Percentiles rank a stretch among this genome's conserved stretches.
phyloP scores from a whole-genome alignment of 495 filamentous ascomycete species.

The Astrothelium subdiscretum region DNA sequence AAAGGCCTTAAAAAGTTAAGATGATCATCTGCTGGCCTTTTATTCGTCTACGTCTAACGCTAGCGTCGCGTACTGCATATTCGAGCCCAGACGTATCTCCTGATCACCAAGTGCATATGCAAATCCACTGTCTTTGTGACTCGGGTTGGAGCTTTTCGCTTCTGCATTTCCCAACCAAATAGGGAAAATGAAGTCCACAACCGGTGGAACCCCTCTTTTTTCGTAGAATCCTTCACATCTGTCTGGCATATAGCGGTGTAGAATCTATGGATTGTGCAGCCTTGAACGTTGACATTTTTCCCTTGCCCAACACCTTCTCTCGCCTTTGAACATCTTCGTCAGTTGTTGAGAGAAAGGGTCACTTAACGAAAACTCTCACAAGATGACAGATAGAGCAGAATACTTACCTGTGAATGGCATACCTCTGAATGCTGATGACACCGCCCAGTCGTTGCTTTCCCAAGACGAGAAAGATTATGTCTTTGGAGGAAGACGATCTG shows the following conservation, averaged over 20 bases:
- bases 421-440: neutral
- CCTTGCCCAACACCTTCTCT: neutral
- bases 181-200: neutral
- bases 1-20: neutral
- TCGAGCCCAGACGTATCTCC: neutral
- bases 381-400: constrained; percentile 1
- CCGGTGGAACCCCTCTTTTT: neutral
- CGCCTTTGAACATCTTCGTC: neutral
- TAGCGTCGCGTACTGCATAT: neutral
- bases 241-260: neutral
- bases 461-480: neutral
- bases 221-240: neutral
- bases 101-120: neutral
- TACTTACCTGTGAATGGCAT: neutral
- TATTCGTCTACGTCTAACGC: neutral
- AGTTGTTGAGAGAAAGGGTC: neutral
- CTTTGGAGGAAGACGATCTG: neutral
- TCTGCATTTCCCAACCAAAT: neutral
- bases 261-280: neutral
- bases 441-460: neutral
- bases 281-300: neutral
- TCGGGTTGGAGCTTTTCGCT: neutral
- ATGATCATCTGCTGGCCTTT: neutral
- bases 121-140: neutral
- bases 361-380: neutral